phyloP scores from a whole-genome alignment of 371 early-diverging fungal species.

The Actinomucor elegans region DNA sequence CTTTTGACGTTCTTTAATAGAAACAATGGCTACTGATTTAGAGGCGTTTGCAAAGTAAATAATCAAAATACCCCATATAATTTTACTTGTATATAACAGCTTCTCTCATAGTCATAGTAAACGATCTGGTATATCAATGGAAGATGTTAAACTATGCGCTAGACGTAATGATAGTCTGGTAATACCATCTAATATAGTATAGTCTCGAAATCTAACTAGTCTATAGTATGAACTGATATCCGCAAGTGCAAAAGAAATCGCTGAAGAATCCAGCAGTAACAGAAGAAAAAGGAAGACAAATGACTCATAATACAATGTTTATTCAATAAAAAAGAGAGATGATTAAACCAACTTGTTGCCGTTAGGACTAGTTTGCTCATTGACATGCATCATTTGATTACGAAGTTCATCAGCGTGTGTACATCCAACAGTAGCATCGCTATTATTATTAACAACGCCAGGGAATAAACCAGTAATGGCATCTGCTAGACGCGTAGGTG shows the following conservation, averaged over 20 bases:
- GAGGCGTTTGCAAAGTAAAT: slow-evolving; percentile 27
- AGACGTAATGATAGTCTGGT: slow-evolving; percentile 25
- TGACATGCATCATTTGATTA: slow-evolving; percentile 26
- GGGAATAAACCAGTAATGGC: slow-evolving; percentile 39
- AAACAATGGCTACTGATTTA: slow-evolving; percentile 21
- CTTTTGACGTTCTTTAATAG: slow-evolving; percentile 10
- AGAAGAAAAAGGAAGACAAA: slow-evolving; percentile 5
- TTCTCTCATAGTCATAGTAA: slow-evolving; percentile 15
- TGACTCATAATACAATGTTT: too few relatives aligned
- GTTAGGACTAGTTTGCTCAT: neutral
- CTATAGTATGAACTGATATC: slow-evolving; percentile 10
- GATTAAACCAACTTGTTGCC: too few relatives aligned
- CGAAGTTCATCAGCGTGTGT: slow-evolving; percentile 35
- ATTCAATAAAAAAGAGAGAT: too few relatives aligned
- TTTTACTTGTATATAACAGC: too few relatives aligned
- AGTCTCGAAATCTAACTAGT: neutral
- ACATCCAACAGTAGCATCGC: slow-evolving; percentile 17
- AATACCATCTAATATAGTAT: neutral
- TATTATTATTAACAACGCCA: slow-evolving; percentile 17
- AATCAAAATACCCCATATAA: neutral
- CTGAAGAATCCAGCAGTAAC: slow-evolving; percentile 3
- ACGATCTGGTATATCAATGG: slow-evolving; percentile 23
- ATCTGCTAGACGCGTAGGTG: slow-evolving; percentile 28
- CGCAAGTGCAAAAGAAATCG: slow-evolving; percentile 15
- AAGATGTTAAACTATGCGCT: slow-evolving; percentile 29